Percentiles rank a stretch among this genome's conserved stretches.
Evolutionary conservation across 257 asterid species (phyloP).

Genomic region (Jasminum sambac): DNA sequence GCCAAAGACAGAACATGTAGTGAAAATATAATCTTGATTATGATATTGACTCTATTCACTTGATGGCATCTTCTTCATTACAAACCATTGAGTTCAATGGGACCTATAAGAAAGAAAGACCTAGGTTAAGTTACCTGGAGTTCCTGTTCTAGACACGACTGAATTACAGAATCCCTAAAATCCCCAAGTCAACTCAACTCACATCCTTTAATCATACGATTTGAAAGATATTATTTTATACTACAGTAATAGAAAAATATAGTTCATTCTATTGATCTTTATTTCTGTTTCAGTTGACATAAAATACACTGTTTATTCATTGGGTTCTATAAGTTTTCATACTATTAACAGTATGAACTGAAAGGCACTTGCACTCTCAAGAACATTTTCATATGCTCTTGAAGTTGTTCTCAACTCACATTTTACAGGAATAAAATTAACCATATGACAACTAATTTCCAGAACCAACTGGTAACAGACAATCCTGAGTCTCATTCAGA

Average conservation of each 20-base stretch:
- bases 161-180: not conserved
- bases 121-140: not conserved
- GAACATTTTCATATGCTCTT: not conserved
- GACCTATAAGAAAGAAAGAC: not conserved
- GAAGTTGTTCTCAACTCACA: not conserved
- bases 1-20: not conserved
- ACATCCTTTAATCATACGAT: not conserved
- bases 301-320: not conserved
- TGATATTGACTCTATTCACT: not conserved
- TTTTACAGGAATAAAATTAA: constrained; percentile 12
- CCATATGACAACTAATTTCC: not conserved
- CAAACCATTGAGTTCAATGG: not conserved
- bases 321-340: not conserved
- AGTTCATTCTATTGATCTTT: not conserved
- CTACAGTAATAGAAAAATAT: not conserved
- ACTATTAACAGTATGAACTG: not conserved
- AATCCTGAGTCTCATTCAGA: constrained; percentile 8
- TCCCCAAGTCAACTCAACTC: not conserved
- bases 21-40: not conserved
- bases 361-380: not conserved
- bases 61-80: not conserved
- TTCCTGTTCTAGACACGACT: not conserved
- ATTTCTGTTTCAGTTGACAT: not conserved
- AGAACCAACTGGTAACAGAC: not conserved
- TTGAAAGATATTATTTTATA: not conserved